phyloP scores from a whole-genome alignment of 805 yeast genomes.

The Metschnikowia similis region DNA sequence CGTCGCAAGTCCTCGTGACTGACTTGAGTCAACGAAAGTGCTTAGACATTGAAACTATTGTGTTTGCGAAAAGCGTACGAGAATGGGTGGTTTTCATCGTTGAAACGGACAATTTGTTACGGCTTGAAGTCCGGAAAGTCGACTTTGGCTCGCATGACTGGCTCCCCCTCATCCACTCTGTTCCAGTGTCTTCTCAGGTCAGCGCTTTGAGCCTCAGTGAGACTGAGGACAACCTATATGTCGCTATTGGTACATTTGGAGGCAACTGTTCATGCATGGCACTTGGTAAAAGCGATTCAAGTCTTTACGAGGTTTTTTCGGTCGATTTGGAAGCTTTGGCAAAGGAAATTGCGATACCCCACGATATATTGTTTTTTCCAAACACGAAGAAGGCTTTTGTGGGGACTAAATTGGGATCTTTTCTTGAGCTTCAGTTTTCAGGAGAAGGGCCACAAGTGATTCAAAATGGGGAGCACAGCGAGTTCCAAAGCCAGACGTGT shows the following conservation, averaged over 20 bases:
- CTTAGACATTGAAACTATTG: constrained; percentile 1
- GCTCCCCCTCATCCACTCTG: background rate
- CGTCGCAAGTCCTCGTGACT: constrained; percentile 3
- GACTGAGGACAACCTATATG: background rate
- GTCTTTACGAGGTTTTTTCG: background rate
- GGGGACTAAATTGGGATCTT: constrained; percentile 34
- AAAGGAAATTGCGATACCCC: constrained; percentile 5
- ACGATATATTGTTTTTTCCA: constrained; percentile 4
- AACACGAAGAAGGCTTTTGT: constrained; percentile 14
- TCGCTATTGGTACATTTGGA: background rate
- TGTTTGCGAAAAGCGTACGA: constrained; percentile 6
- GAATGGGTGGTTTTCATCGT: constrained; percentile 4
- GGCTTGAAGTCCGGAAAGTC: background rate
- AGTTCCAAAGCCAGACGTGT: background rate
- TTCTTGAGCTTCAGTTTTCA: constrained; percentile 15
- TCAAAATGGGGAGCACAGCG: background rate
- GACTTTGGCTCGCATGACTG: background rate
- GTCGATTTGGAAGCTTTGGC: background rate
- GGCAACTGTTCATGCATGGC: background rate
- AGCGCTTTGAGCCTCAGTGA: background rate
- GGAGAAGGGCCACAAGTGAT: background rate
- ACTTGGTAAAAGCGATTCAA: background rate
- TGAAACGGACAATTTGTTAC: background rate
- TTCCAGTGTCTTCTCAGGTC: background rate
- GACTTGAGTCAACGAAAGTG: background rate